Conservation (phyloP, 306 rosid genomes). For the Prunus fruticosa region DNA sequence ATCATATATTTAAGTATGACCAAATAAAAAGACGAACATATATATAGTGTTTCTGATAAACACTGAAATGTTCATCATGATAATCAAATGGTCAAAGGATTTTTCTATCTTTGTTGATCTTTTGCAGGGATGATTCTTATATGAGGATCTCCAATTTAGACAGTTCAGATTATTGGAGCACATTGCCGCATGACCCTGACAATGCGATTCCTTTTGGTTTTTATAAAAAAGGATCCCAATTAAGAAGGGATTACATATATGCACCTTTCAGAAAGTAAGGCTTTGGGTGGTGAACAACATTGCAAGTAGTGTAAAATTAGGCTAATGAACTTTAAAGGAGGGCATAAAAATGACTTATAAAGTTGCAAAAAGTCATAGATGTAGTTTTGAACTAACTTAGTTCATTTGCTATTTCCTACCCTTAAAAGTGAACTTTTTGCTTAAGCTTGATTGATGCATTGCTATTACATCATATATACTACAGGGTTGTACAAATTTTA, state of each 20-base stretch:
- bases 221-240: not conserved
- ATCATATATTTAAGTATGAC: not conserved
- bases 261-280: not conserved
- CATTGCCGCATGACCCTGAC: not conserved
- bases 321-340: not conserved
- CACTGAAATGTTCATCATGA: not conserved
- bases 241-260: not conserved
- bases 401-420: not conserved
- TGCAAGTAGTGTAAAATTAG: not conserved
- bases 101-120: not conserved
- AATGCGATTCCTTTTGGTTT: not conserved
- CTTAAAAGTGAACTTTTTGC: not conserved
- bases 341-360: not conserved
- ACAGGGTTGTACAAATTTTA: constrained; percentile 46
- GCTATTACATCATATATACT: not conserved
- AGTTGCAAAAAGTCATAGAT: not conserved
- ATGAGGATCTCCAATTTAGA: not conserved
- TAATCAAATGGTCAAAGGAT: not conserved
- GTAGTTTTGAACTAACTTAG: not conserved
- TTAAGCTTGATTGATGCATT: not conserved
- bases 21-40: not conserved
- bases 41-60: not conserved
- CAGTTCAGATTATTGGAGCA: not conserved
- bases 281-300: not conserved
- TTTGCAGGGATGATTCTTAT: not conserved